Evolutionary conservation across 257 asterid species (phyloP).

Genomic region (Solanum corneliomulleri): DNA sequence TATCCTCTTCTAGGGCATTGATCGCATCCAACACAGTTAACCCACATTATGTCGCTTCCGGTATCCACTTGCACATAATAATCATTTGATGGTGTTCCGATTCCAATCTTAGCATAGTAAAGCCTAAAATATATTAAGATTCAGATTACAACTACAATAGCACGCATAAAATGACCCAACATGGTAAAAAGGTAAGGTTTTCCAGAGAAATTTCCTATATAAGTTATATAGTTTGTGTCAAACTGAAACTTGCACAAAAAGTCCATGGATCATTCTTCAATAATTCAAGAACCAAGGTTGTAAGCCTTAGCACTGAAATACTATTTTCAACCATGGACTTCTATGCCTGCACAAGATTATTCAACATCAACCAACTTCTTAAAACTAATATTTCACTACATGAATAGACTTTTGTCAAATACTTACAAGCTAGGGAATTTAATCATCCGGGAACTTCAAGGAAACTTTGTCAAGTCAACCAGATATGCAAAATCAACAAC

Average conservation of each 20-base stretch:
- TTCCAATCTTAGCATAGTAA: conserved; percentile 90
- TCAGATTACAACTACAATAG: not conserved
- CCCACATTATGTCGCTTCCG: conserved; percentile 95
- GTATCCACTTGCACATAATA: conserved; percentile 98
- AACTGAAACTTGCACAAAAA: not conserved
- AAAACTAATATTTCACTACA: not conserved
- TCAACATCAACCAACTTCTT: not conserved
- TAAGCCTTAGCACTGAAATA: not conserved
- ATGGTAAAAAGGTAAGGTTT: not conserved
- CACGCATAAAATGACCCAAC: not conserved
- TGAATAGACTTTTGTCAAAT: not conserved
- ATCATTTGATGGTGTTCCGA: conserved; percentile 90
- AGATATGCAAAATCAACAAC: not conserved
- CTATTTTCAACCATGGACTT: not conserved
- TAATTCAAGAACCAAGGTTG: not conserved
- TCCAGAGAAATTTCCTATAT: not conserved
- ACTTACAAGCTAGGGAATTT: not conserved
- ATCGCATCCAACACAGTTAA: conserved; percentile 83
- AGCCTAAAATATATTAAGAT: conserved; percentile 43
- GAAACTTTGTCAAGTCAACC: not conserved
- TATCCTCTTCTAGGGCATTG: conserved; percentile 87
- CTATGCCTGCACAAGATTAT: not conserved
- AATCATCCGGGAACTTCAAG: not conserved
- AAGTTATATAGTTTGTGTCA: not conserved
- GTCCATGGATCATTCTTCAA: not conserved